Evolutionary conservation across 371 early-diverging fungal genomes (phyloP), one percentile per base, ranked within the genome.

Genomic region (Dichotomocladium elegans): DNA sequence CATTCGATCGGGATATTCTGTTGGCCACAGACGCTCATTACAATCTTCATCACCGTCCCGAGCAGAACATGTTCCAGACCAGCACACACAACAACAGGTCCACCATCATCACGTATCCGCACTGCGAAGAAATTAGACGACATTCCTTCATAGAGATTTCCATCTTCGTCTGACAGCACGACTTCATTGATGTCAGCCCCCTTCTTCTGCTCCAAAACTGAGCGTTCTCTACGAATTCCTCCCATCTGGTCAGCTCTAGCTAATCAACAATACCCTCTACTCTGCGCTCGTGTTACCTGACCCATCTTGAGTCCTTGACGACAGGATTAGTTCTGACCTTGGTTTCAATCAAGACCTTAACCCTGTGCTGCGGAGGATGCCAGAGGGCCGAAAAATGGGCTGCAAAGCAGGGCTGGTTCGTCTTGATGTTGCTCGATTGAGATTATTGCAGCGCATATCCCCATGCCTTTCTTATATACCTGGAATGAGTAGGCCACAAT

Each of bases 281-380:
- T n/a, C n/a, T n/a, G n/a, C n/a, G n/a, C n/a, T n/a, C n/a, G n/a
- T n/a, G n/a, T 8, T 74, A 80, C 80, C 78, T 60, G 17, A 86
- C 79, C 86, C 86, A 86, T 56, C 80, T 77, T 0, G 86, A 81
- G 49, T 86, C 82, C 62, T 86, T 86, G 22, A 80, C 71, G 12
- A 61, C 66, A 3, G 86, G 81, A 9, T 60, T 45, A 3, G 57
- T 66, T 40, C 83, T 54, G 7, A 74, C 62, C 22, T 79, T 60
- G 34, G 77, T 64, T 24, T 74, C 72, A 1, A 82, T 47, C 30
- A 72, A 63, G 2, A 84, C 81, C 31, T 78, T 71, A 28, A 70
- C 57, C 24, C 68, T 51, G 3, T 56, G 47, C 4, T 52, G 33
- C 12, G 57, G 53, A 30, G 72, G 77, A 1, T 58, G 35, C 19